Evolutionary conservation across 2,329 filamentous ascomycete species (phyloP), one percentile per base, ranked within the genome.

Genomic region (Delphinella strobiligena): DNA sequence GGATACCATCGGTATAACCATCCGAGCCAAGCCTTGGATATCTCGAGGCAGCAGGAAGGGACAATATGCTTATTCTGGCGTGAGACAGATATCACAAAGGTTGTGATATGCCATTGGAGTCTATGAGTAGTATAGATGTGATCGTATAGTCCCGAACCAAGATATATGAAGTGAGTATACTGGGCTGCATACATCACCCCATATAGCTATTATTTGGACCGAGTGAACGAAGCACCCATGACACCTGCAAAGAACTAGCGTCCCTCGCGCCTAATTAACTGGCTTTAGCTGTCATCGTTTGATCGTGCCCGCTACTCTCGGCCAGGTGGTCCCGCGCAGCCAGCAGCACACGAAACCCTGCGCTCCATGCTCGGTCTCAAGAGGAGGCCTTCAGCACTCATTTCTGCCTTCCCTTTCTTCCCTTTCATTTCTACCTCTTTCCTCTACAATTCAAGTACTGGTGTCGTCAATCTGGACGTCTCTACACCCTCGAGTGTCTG

Each of bases 221-320:
- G 12, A 27, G 22, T 27, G 12, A 27, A 27, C n/a, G n/a, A n/a
- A 27, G 22, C 7, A 27, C 7, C 7, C 22, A 27, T 27, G 22
- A 27, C 22, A 27, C 12, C 22, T 27, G 22, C 22, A 12, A 27
- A 27, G 22, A 27, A 27, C 22, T 40, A 40, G 38, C 34, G 39
- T 34, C 34, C 39, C 30, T 41, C 39, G 34, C 36, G 39, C 39
- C 39, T 41, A 37, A 34, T 32, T 33, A 37, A 36, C 39, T 41
- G 39, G 39, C 39, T 30, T 41, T 32, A 41, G 39, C 39, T 41
- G 39, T 34, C 18, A 30, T 40, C 36, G 27, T 41, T 41, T 41
- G 39, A 41, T 41, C 39, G 39, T 41, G 22, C 22, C 22, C 22
- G 22, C 22, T 27, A 12, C 22, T 41, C 39, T 41, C 39, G 39